These are phyloP conservation scores for Vachellia pachyceras DNA, from an alignment of 306 rosid species.

Conservation along the genomic window DNA sequence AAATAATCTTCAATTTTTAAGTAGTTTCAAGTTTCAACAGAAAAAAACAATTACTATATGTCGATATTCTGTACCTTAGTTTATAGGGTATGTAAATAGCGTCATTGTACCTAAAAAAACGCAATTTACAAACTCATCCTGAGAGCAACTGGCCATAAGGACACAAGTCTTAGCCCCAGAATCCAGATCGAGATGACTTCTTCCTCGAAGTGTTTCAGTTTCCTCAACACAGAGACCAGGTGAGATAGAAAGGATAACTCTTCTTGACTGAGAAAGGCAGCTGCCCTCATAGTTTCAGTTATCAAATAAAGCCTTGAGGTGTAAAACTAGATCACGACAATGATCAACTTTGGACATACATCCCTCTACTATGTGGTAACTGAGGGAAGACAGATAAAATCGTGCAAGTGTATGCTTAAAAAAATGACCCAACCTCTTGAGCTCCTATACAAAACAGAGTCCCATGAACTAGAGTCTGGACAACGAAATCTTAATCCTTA, in stretches of 20 bases:
- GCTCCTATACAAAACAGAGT: not conserved
- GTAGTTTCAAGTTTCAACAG: not conserved
- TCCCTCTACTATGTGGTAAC: not conserved
- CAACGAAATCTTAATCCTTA: not conserved
- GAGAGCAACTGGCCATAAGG: constrained; percentile 5
- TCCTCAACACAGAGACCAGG: not conserved
- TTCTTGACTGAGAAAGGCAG: not conserved
- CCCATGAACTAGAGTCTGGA: not conserved
- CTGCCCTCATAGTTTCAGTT: not conserved
- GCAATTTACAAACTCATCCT: not conserved
- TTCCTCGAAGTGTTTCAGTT: not conserved
- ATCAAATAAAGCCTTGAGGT: not conserved
- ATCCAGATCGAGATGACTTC: not conserved
- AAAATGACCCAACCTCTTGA: not conserved
- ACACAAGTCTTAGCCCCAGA: not conserved
- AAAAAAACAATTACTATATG: not conserved
- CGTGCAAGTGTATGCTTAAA: not conserved
- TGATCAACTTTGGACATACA: constrained; percentile 1
- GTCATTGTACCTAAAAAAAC: not conserved
- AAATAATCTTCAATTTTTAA: not conserved
- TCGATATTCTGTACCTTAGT: not conserved
- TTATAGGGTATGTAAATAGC: not conserved
- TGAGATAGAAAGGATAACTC: not conserved
- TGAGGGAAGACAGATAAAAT: not conserved
- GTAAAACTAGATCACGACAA: not conserved